phyloP scores from a whole-genome alignment of 768 basidiomycete genomes.

The Pulveroboletus sp. region DNA sequence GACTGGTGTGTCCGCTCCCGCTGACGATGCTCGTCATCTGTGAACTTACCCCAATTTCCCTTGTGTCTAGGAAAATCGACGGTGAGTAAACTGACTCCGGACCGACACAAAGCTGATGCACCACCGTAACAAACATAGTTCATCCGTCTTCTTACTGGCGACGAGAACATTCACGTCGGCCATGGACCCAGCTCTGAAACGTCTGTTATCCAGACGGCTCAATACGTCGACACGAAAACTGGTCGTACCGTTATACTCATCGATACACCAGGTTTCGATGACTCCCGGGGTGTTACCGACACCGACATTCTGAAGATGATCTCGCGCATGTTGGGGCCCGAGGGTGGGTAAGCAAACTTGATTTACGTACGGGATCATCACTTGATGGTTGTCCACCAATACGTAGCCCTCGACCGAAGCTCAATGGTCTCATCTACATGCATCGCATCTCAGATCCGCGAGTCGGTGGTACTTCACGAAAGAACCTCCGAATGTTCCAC shows the following conservation, averaged over 20 bases:
- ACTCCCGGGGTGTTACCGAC: neutral
- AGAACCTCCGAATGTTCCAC: neutral
- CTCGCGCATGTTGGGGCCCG: neutral
- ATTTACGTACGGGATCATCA: no score
- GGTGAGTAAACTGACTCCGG: neutral
- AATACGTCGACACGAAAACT: neutral
- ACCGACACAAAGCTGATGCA: neutral
- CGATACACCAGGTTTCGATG: neutral
- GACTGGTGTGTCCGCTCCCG: neutral
- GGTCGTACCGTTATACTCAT: neutral
- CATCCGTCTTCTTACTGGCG: neutral
- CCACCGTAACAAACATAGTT: neutral
- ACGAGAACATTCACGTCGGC: neutral
- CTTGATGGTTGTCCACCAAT: no score
- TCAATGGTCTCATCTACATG: neutral
- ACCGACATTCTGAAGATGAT: neutral
- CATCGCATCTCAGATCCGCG: neutral
- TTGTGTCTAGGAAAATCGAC: neutral
- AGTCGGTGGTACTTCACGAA: neutral
- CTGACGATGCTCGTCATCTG: neutral
- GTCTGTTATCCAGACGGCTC: neutral
- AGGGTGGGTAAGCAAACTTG: no score
- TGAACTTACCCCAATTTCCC: neutral
- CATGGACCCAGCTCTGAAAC: neutral
- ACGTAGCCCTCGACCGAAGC: neutral